Conservation (phyloP, 2,329 filamentous ascomycete species). For the Sarocladiaceae sp. region DNA sequence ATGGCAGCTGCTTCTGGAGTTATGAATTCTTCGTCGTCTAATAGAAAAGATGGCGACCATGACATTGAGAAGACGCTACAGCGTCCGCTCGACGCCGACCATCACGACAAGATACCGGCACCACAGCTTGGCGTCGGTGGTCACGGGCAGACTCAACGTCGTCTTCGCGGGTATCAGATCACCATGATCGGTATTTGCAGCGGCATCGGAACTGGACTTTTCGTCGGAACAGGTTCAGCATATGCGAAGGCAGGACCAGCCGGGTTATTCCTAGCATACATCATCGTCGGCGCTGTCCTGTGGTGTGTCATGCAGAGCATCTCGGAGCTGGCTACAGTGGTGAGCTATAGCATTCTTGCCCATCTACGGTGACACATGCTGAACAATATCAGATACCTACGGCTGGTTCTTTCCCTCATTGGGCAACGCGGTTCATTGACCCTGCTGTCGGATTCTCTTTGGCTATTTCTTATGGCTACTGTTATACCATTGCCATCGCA, state of each 20-base stretch:
- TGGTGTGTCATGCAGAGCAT: slow-evolving; percentile 45
- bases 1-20: too few species aligned
- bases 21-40: too few species aligned
- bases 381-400: slow-evolving; percentile 8
- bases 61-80: too few species aligned
- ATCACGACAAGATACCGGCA: slow-evolving; percentile 1
- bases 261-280: slow-evolving; percentile 37
- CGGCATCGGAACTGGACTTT: slow-evolving; percentile 14
- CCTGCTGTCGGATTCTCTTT: slow-evolving; percentile 28
- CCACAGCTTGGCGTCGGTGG: slow-evolving; percentile 3
- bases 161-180: slow-evolving; percentile 5
- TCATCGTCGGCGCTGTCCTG: slow-evolving; percentile 46
- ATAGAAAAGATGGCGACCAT: too few species aligned
- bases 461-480: slow-evolving; percentile 39
- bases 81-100: too few species aligned
- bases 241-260: slow-evolving; percentile 25
- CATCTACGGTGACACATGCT: background rate
- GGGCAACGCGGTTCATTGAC: slow-evolving; percentile 20
- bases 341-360: slow-evolving; percentile 16
- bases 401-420: slow-evolving; percentile 15
- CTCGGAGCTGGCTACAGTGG: slow-evolving; percentile 22
- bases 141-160: slow-evolving; percentile 3
- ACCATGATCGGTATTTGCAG: slow-evolving; percentile 9
- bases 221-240: slow-evolving; percentile 13
- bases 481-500: slow-evolving; percentile 35